Conservation (phyloP, 2,329 filamentous ascomycete species). For the Neoscytalidium dimidiatum region DNA sequence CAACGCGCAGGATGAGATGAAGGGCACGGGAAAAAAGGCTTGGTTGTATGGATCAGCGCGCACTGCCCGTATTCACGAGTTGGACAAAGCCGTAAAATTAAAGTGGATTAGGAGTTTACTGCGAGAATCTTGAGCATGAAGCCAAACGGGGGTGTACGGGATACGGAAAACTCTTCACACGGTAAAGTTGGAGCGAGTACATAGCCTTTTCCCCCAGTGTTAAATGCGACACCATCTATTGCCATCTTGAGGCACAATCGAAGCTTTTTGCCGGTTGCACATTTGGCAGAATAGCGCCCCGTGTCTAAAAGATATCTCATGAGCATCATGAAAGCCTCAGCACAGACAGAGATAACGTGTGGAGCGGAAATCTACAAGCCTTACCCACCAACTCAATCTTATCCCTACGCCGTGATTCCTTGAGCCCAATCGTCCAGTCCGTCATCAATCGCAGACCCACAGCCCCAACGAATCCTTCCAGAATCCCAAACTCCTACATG, state of each 20-base stretch:
- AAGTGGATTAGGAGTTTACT: background rate
- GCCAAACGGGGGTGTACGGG: background rate
- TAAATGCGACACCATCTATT: background rate
- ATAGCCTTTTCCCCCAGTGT: background rate
- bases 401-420: too few relatives aligned
- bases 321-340: background rate
- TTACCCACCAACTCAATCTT: too few relatives aligned
- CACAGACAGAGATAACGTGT: too few relatives aligned
- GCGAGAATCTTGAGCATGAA: background rate
- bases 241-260: too few relatives aligned
- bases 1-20: constrained; percentile 1
- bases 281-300: too few relatives aligned
- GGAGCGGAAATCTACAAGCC: background rate
- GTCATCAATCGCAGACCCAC: background rate
- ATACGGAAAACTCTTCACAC: background rate
- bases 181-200: background rate
- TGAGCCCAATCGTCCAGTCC: too few relatives aligned
- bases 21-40: background rate
- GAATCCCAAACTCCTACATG: background rate
- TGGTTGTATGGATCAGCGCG: background rate
- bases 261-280: too few relatives aligned
- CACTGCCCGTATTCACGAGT: background rate
- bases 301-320: background rate
- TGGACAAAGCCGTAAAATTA: background rate
- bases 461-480: too few relatives aligned